Evolutionary conservation across 2,329 filamentous ascomycete genomes (phyloP).

Genomic region (Penicillium fuscoglaucum): DNA sequence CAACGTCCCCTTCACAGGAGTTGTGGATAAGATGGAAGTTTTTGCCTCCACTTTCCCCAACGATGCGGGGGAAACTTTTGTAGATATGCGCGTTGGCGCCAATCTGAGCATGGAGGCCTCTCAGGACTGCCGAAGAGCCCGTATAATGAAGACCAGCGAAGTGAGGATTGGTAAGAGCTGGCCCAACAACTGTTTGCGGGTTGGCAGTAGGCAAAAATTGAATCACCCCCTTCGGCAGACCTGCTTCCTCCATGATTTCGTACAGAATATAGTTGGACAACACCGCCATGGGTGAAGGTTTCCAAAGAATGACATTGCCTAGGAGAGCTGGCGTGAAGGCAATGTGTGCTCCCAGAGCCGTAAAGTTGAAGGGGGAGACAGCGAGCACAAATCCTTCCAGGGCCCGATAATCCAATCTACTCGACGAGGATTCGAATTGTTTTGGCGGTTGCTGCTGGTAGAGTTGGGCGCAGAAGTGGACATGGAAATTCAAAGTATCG

Average conservation of each 20-base stretch:
- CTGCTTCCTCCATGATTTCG: not conserved
- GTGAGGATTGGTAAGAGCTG: not conserved
- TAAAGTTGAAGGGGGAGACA: not conserved
- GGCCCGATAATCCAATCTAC: not conserved
- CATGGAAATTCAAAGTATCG: not conserved
- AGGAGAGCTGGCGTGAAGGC: not conserved
- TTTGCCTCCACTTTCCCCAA: not conserved
- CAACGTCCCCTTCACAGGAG: not conserved
- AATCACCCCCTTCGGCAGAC: not conserved
- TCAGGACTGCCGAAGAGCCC: not conserved
- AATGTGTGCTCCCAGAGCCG: not conserved
- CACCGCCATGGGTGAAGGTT: not conserved
- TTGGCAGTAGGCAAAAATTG: not conserved
- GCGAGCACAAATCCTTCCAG: not conserved
- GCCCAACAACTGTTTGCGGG: not conserved
- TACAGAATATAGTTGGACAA: not conserved
- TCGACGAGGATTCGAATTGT: not conserved
- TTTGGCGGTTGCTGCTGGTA: not conserved
- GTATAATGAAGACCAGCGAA: not conserved
- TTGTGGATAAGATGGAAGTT: not conserved
- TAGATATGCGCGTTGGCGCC: not conserved
- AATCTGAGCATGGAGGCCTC: not conserved
- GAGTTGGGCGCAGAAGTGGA: not conserved
- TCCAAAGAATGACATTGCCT: conserved; percentile 1
- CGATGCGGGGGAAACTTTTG: not conserved